Conservation (phyloP, 176 grass and related monocot genomes). For the Carex scoparia region DNA sequence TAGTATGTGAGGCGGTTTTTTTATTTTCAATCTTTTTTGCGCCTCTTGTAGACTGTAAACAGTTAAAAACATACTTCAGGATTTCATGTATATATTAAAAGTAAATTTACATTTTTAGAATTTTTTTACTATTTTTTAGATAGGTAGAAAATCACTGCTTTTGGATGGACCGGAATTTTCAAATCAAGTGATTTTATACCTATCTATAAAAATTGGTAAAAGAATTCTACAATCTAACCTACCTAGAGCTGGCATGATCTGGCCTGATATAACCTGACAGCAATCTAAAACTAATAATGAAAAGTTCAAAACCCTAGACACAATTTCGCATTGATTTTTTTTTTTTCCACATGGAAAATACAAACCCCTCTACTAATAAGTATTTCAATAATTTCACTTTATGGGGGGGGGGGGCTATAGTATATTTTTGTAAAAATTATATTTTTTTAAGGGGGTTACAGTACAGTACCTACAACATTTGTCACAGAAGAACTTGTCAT, state of each 20-base stretch:
- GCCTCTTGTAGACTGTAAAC: slow-evolving; percentile 87
- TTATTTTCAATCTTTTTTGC: slow-evolving; percentile 98
- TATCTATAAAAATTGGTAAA: no score
- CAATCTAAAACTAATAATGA: not conserved
- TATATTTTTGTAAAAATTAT: no score
- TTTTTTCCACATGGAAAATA: no score
- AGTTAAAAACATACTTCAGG: not conserved
- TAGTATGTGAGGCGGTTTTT: slow-evolving; percentile 85
- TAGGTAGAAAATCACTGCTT: no score
- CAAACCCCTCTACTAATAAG: no score
- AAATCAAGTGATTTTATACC: no score
- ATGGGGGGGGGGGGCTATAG: no score
- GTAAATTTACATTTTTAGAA: no score
- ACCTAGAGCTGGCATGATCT: not conserved
- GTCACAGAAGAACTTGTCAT: slow-evolving; percentile 97
- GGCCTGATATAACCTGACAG: not conserved
- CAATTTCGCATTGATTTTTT: not conserved
- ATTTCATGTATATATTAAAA: not conserved
- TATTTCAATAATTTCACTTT: no score
- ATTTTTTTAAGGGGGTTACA: not conserved
- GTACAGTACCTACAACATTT: slow-evolving; percentile 77
- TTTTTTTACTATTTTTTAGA: no score
- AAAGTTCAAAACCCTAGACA: not conserved
- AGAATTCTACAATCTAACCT: not conserved
- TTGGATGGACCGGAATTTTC: no score